phyloP scores from a whole-genome alignment of 441 rosid species.

The Arabidopsis hybrid region DNA sequence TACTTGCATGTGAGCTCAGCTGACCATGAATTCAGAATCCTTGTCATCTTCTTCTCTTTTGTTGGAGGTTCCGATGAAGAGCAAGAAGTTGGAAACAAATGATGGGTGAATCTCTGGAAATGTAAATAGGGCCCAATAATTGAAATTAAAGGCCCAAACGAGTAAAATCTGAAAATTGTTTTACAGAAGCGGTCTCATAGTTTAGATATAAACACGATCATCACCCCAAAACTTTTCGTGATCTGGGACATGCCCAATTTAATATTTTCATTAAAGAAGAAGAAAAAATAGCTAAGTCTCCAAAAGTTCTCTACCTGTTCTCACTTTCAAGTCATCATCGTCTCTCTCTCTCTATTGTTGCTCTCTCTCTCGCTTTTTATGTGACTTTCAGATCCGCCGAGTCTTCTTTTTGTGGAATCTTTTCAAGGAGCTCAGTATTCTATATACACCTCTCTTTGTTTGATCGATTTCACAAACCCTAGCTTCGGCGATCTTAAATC shows the following conservation, averaged over 20 bases:
- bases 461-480: conserved; percentile 38
- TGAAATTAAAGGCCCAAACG: neutral
- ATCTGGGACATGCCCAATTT: neutral
- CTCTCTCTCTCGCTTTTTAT: neutral
- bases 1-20: neutral
- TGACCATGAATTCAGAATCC: neutral
- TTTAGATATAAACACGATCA: neutral
- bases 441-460: neutral
- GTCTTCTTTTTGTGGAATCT: conserved; percentile 35
- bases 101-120: neutral
- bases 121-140: neutral
- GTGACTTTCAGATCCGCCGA: conserved; percentile 41
- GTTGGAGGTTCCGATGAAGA: neutral
- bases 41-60: neutral
- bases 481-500: conserved; percentile 34
- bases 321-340: conserved; percentile 48
- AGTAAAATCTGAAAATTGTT: neutral
- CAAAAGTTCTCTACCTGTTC: conserved; percentile 39
- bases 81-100: neutral
- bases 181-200: neutral
- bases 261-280: neutral
- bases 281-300: conserved; percentile 6
- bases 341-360: conserved; percentile 6
- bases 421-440: neutral
- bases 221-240: neutral